A percentile compares a stretch with the other conserved stretches of the same genome.
Evolutionary conservation across 306 rosid species (phyloP).

Genomic region (Mimosa bimucronata): DNA sequence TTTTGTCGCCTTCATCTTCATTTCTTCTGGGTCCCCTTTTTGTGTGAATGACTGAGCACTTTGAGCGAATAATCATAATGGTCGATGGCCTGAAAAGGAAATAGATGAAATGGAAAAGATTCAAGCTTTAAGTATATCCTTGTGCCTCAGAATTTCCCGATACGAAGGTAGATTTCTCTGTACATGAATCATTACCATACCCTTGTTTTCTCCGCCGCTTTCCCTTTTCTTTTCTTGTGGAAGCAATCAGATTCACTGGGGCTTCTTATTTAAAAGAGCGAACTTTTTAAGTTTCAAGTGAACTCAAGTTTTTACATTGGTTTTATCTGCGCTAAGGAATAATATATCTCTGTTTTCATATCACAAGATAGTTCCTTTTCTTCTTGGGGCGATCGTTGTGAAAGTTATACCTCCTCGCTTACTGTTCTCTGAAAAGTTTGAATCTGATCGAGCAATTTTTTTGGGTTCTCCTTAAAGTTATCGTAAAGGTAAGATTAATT

Average conservation of each 20-base stretch:
- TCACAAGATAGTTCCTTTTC: slow-evolving; percentile 8
- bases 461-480: neutral
- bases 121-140: neutral
- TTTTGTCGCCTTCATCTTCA: neutral
- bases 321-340: neutral
- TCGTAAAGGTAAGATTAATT: slow-evolving; percentile 31
- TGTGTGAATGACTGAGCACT: neutral
- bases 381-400: neutral
- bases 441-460: neutral
- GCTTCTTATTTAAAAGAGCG: slow-evolving; percentile 2
- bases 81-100: neutral
- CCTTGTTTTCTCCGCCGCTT: slow-evolving; percentile 25
- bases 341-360: slow-evolving; percentile 8
- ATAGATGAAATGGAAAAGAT: neutral
- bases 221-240: neutral
- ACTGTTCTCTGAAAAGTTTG: neutral
- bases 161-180: neutral
- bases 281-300: neutral
- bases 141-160: neutral
- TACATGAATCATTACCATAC: neutral
- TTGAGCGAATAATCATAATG: neutral
- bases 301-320: neutral
- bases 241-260: neutral
- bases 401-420: neutral
- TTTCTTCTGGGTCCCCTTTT: slow-evolving; percentile 11